A percentile compares a stretch with the other conserved stretches of the same genome.
Evolutionary conservation across 2,329 filamentous ascomycete species (phyloP).

Genomic region (Teratosphaeria gauchensis): DNA sequence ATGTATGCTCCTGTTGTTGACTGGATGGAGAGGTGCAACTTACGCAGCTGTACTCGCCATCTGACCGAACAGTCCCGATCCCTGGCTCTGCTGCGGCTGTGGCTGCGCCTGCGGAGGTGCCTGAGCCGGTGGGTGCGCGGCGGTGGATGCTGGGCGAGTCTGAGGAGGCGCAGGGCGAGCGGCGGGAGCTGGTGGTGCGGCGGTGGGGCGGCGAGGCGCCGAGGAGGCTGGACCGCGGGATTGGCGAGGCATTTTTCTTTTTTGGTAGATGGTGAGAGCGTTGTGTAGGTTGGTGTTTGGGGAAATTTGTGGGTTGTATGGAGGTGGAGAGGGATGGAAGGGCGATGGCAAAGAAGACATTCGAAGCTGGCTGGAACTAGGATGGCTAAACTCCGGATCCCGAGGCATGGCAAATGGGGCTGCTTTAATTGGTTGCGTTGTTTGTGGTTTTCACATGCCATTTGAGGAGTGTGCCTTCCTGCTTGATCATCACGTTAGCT

Average conservation of each 20-base stretch:
- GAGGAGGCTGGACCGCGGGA: constrained; percentile 32
- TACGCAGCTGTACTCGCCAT: constrained; percentile 98
- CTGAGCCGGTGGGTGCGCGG: constrained; percentile 38
- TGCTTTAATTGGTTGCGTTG: not conserved
- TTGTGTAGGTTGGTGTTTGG: constrained; percentile 2
- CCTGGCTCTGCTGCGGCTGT: constrained; percentile 39
- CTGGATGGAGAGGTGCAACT: too few relatives aligned
- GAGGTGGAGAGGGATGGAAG: not conserved
- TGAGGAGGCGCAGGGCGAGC: constrained; percentile 50
- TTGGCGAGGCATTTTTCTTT: constrained; percentile 42
- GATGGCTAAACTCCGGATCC: not conserved
- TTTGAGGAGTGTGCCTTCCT: not conserved
- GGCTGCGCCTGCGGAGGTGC: constrained; percentile 31
- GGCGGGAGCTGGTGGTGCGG: constrained; percentile 30
- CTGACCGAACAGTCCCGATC: constrained; percentile 84
- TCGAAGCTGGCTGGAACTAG: not conserved
- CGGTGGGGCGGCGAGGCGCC: constrained; percentile 36
- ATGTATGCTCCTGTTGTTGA: too few relatives aligned
- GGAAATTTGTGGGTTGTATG: not conserved
- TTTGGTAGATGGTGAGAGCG: constrained; percentile 5
- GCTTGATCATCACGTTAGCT: not conserved
- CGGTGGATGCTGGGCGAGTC: constrained; percentile 48
- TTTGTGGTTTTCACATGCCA: not conserved
- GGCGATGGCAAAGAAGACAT: not conserved
- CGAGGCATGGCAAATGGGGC: not conserved